Percentiles rank a stretch among this genome's conserved stretches.
Evolutionary conservation across 108 stramenopile species (phyloP).

Genomic region (Aurantiochytrium sp.): DNA sequence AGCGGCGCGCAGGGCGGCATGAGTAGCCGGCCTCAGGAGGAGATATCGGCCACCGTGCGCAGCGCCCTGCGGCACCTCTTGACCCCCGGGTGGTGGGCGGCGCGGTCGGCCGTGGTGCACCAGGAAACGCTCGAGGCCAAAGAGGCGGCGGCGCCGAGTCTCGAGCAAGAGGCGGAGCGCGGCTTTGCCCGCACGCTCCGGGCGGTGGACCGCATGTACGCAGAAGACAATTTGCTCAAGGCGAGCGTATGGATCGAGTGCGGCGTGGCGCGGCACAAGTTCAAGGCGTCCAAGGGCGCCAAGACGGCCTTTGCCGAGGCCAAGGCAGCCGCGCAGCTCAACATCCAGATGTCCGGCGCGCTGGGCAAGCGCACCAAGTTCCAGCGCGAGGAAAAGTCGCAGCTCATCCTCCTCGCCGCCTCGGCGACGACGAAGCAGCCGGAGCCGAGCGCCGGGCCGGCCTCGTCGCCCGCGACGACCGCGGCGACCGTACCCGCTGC

Average conservation of each 20-base stretch:
- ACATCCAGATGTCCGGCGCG: conserved; percentile 40
- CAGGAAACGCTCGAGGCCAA: conserved; percentile 16
- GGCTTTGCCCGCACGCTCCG: neutral
- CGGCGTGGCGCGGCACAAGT: conserved; percentile 54
- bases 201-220: neutral
- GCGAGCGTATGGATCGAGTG: conserved; percentile 55
- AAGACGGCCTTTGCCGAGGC: conserved; percentile 19
- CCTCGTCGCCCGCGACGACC: neutral
- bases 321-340: conserved; percentile 39
- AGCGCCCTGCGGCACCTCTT: neutral
- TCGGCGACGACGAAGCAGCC: conserved; percentile 36
- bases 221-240: neutral
- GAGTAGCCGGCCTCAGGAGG: neutral
- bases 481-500: neutral
- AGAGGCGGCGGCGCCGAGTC: neutral
- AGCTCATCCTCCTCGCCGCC: conserved; percentile 41
- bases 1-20: neutral
- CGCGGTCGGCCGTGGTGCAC: neutral
- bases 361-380: conserved; percentile 62
- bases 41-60: neutral
- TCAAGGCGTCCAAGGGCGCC: conserved; percentile 16
- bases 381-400: conserved; percentile 44
- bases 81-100: neutral
- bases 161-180: neutral
- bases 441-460: conserved; percentile 4